Evolutionary conservation across 305 asterid species (phyloP), one percentile per base, ranked within the genome.

Genomic region (Fraxinus xanthoxyloides): DNA sequence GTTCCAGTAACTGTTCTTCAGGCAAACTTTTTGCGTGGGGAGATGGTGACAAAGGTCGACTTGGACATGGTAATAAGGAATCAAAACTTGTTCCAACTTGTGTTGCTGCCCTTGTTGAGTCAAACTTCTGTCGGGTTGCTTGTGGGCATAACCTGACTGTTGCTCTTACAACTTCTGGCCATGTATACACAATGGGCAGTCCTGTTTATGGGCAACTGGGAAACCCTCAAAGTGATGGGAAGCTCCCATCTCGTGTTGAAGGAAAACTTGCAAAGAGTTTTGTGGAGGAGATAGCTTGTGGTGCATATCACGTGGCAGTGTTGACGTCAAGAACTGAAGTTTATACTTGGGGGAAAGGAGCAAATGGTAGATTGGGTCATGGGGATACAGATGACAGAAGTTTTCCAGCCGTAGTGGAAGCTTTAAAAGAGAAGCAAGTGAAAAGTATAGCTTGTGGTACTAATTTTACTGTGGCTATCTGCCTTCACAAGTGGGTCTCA

Each of bases 21-120:
- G 95, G 98, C 38, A 94, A 94, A 83, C 93, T 94, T 67, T 93
- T 94, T 87, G 93, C 98, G 15, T 94, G 98, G 98, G 98, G 98
- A 79, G 98, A 94, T 63, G 98, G 97, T 40, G 96, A 92, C 82
- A 92, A 92, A 90, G 92, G 93, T 72, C 89, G 92, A 80, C 95
- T 94, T 76, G 98, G 98, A 75, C 98, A 91, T 38, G 98, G 97
- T 69, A 92, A 94, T 80, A 91, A 89, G 89, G 98, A 91, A 85
- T 88, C 94, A 6, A 90, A 88, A 86, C 97, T 93, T 72, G 94
- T 92, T 75, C 98, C 98, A 35, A 92, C 98, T 36, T 92, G 94
- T 84, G 97, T 94, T 89, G 96, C 96, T 86, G 93, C 97, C 82
- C 94, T 94, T 48, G 95, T 92, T 63, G 98, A 94, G 76, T 93